Base-by-base conservation (phyloP, 306 rosid species). In the Nissolia schottii region DNA sequence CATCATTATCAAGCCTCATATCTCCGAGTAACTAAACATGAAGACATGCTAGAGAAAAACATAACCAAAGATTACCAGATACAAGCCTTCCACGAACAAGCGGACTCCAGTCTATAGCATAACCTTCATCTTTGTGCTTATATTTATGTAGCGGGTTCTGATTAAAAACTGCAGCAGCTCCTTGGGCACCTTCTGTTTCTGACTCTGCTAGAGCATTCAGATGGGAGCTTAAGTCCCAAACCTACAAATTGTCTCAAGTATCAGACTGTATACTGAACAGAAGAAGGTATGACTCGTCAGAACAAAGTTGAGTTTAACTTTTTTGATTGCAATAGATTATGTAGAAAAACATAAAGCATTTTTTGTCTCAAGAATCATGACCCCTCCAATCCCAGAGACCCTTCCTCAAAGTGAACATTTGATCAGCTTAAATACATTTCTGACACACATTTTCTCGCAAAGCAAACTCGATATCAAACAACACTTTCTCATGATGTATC, bases 61-160 rank as follows among this genome's bases (percentile, higher is more conserved):
- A 27, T 15, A 62, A 46, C 18, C 19, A 20, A 61, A 16, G 9
- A 49, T 50, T 87, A 91, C 98, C 98, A 63, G 97, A 91, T 41
- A 88, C 71, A 69, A 94, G 92, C 87, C 96, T 86, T 79, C 97
- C 96, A 35, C 86, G 80, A 32, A 76, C 85, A 75, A 82, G 74
- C 59, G 92, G 96, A 79, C 85, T 94, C 98, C 97, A 91, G 82
- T 94, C 97, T 53, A 94, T 75, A 45, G 97, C 96, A 71, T 83
- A 94, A 64, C 98, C 98, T 87, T 94, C 98, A 55, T 89, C 94
- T 75, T 83, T 85, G 45, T 94, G 98, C 83, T 80, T 74, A 76
- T 72, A 91, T 73, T 76, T 87, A 74, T 79, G 22, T 50, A 94
- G 50, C 2, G 99, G 95, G 73, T 76, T 79, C 81, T 90, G 97